Percentiles rank a stretch among this genome's conserved stretches.
phyloP scores from a whole-genome alignment of 495 filamentous ascomycete species.

The Chaetomidium leptoderma region DNA sequence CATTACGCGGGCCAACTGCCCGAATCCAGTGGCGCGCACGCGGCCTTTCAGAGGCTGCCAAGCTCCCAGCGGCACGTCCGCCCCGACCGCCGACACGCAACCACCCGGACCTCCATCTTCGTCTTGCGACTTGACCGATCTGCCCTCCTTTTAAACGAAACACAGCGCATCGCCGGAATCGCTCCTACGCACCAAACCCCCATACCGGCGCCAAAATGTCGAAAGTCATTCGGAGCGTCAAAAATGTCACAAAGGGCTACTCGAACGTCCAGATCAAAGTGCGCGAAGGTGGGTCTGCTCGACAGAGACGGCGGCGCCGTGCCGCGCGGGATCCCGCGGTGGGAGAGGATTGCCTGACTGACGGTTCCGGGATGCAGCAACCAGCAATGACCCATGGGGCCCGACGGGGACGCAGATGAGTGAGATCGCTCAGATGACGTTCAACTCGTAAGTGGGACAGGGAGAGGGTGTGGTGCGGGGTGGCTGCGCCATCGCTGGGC shows the following conservation, averaged over 20 bases:
- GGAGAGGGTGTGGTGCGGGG: not conserved
- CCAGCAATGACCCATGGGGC: conserved; percentile 99
- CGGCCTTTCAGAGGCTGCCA: conserved; percentile 3
- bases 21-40: conserved; percentile 6
- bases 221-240: conserved; percentile 94
- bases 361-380: conserved; percentile 55
- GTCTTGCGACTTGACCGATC: conserved; percentile 16
- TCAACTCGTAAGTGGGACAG: conserved; percentile 70
- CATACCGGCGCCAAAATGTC: conserved; percentile 64
- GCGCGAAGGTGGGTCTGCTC: conserved; percentile 78
- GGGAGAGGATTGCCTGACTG: conserved; percentile 16
- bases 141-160: not conserved
- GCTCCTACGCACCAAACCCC: not conserved
- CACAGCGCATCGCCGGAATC: conserved; percentile 12
- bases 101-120: not conserved
- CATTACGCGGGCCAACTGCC: not conserved
- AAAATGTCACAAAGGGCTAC: conserved; percentile 99
- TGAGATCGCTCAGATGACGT: conserved; percentile 96
- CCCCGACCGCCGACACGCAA: conserved; percentile 11
- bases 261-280: conserved; percentile 97
- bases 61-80: conserved; percentile 13
- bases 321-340: not conserved
- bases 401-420: conserved; percentile 98
- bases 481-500: not conserved
- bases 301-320: conserved; percentile 2